These are phyloP conservation scores for Diaporthe sp. DNA, from an alignment of 2,329 filamentous ascomycete species.

Conservation along the genomic window DNA sequence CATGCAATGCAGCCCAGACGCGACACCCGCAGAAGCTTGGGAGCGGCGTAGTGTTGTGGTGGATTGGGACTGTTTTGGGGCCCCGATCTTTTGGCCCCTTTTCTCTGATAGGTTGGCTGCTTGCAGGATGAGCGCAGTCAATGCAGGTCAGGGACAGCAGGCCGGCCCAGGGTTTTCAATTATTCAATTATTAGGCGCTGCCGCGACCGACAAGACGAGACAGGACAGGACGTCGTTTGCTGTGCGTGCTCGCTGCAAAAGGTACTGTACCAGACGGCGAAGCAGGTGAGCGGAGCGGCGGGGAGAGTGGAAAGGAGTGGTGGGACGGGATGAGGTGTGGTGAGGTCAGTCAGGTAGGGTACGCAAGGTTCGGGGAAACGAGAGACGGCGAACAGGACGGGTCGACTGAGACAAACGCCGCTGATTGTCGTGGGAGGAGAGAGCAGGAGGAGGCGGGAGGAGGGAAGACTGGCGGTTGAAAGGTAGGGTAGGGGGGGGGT, in stretches of 20 bases:
- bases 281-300: constrained; percentile 1
- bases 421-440: constrained; percentile 25
- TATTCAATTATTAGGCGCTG: constrained; percentile 28
- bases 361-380: constrained; percentile 16
- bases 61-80: constrained; percentile 18
- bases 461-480: constrained; percentile 12
- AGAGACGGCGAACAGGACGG: constrained; percentile 31
- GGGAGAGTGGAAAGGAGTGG: not conserved
- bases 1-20: constrained; percentile 38
- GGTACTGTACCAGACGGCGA: not conserved
- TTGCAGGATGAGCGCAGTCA: constrained; percentile 31
- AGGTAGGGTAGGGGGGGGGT: constrained; percentile 18
- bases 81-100: constrained; percentile 35
- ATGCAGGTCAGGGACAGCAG: constrained; percentile 30
- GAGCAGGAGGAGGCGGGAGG: not conserved
- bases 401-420: constrained; percentile 31
- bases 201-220: constrained; percentile 9
- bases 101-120: constrained; percentile 35
- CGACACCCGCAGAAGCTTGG: constrained; percentile 36
- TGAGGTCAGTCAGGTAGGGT: not conserved
- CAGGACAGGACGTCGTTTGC: constrained; percentile 1
- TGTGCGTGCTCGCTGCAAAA: not conserved
- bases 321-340: not conserved
- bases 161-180: constrained; percentile 19
- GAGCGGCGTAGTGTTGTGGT: constrained; percentile 23